Percentiles rank a stretch among this genome's conserved stretches.
phyloP scores from a whole-genome alignment of 306 rosid genomes.

The Fragaria nilgerrensis region DNA sequence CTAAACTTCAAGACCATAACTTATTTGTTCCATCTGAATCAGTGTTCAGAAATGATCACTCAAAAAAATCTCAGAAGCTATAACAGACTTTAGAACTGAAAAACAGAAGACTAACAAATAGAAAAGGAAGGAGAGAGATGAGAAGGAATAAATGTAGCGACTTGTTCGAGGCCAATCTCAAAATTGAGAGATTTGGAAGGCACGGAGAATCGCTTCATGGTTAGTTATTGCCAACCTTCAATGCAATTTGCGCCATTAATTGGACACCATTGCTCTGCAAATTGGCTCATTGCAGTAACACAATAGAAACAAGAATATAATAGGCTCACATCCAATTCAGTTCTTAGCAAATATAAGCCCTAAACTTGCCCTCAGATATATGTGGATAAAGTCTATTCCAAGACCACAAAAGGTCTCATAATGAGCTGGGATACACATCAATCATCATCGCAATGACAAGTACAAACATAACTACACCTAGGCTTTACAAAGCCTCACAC shows the following conservation, averaged over 20 bases:
- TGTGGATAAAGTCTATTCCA: constrained; percentile 4
- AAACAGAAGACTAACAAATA: too few relatives aligned
- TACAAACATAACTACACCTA: background rate
- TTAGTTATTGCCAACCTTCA: too few relatives aligned
- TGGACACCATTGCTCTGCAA: too few relatives aligned
- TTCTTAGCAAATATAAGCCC: background rate
- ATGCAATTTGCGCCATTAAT: too few relatives aligned
- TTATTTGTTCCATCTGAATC: background rate
- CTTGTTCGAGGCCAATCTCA: too few relatives aligned
- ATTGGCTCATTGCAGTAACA: background rate
- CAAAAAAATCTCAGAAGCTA: too few relatives aligned
- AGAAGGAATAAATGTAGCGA: too few relatives aligned
- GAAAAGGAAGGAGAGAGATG: too few relatives aligned
- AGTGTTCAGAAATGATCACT: constrained; percentile 32
- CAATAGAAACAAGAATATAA: too few relatives aligned
- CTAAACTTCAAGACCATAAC: background rate
- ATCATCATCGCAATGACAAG: background rate
- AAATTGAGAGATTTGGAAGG: too few relatives aligned
- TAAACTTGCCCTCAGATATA: background rate
- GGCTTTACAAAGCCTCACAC: background rate
- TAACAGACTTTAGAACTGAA: too few relatives aligned
- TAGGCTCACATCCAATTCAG: background rate
- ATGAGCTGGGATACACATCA: constrained; percentile 12
- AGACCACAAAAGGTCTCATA: constrained; percentile 12
- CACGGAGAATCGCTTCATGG: too few relatives aligned